These are phyloP conservation scores for Schizonepeta tenuifolia DNA, from an alignment of 257 asterid genomes.

Conservation along the genomic window DNA sequence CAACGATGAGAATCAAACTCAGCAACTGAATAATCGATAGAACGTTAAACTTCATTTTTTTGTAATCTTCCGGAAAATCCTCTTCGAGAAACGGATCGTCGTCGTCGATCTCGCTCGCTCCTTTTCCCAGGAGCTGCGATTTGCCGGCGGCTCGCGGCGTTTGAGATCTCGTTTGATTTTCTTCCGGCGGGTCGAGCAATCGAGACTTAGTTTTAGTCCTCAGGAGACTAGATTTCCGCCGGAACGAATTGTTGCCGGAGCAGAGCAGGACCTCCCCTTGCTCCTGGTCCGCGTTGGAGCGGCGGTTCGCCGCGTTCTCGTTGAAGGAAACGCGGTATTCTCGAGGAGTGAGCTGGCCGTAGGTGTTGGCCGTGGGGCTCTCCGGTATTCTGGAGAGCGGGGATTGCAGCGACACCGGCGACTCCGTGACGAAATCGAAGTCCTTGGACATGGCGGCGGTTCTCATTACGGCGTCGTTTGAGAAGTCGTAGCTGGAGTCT, in stretches of 20 bases:
- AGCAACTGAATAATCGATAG: constrained; percentile 56
- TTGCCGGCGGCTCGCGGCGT: constrained; percentile 35
- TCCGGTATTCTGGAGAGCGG: constrained; percentile 58
- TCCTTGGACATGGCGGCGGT: constrained; percentile 51
- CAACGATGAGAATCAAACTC: constrained; percentile 61
- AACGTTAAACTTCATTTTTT: constrained; percentile 55
- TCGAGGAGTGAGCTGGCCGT: constrained; percentile 45
- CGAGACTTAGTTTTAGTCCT: constrained; percentile 62
- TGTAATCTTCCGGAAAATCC: constrained; percentile 79
- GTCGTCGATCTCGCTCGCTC: constrained; percentile 59
- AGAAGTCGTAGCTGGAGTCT: constrained; percentile 54
- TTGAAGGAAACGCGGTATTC: constrained; percentile 60
- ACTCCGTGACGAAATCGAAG: constrained; percentile 50
- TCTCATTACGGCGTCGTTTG: constrained; percentile 54
- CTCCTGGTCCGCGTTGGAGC: constrained; percentile 57
- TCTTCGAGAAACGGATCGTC: constrained; percentile 86
- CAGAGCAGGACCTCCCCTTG: constrained; percentile 59
- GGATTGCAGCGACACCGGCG: constrained; percentile 47
- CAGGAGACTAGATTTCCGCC: constrained; percentile 54
- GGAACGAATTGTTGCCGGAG: constrained; percentile 61
- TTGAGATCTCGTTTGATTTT: constrained; percentile 42
- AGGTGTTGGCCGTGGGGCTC: constrained; percentile 43
- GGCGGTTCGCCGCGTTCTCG: constrained; percentile 43
- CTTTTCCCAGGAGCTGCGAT: constrained; percentile 58
- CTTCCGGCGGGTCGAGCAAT: constrained; percentile 68